Base-by-base conservation (phyloP, 2,329 filamentous ascomycete genomes). In the Thelonectria olida region DNA sequence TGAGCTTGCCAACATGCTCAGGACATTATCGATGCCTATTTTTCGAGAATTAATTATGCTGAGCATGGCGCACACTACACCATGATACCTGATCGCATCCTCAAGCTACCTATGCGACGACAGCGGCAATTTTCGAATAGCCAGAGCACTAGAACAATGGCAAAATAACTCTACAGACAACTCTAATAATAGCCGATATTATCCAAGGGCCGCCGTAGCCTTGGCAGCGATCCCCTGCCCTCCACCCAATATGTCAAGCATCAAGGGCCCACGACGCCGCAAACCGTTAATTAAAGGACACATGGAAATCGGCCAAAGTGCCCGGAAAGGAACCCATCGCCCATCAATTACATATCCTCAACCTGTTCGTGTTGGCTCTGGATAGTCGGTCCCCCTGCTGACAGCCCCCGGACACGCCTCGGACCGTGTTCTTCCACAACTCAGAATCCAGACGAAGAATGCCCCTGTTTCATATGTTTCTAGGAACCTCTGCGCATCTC, bases 391-490 rank as follows among this genome's bases (percentile, higher is more conserved):
- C 36, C 28, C 20, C 10, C 7, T 19, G n/a, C 6, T 28, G 25
- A 13, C 28, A 45, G 42, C 42, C 20, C 13, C 48, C 34, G 38
- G 2, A 47, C 20, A 28, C 22, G 31, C 15, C 10, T 47, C 38
- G 51, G 57, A 47, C 27, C 39, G 17, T 51, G 38, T 60, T 60
- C 53, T 60, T 55, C 57, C 57, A 60, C 51, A 54, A 60, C 57
- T 60, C 36, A 50, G 47, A 49, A 22, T 20, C 31, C 34, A 7
- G n/a, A n/a, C n/a, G n/a, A 42, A 15, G 23, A 42, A 20, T 20
- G 22, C 13, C 25, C 42, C 23, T 36, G 39, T 52, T 42, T 42
- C 27, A 59, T n/a, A n/a, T n/a, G 42, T 7, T 22, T 17, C 48
- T 39, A 44, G n/a, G n/a, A n/a, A n/a, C n/a, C n/a, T n/a, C n/a